phyloP scores from a whole-genome alignment of 345 rosid species.

The Aegle marmelos region DNA sequence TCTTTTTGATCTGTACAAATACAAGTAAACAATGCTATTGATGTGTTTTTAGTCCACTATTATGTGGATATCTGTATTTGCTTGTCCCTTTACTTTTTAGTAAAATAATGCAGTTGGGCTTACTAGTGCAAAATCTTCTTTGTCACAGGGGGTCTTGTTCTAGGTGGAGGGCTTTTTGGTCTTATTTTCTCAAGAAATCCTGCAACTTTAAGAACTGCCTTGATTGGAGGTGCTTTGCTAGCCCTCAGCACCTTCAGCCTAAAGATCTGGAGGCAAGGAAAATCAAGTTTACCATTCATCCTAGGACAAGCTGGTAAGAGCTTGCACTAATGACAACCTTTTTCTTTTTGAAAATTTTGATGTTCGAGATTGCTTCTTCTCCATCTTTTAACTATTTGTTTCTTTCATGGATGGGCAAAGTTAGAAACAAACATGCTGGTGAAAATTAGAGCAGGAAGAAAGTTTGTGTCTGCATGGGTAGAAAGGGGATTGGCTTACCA shows the following conservation, averaged over 20 bases:
- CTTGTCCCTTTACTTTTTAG: background rate
- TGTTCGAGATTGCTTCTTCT: background rate
- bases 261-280: conserved; percentile 86
- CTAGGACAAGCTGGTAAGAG: conserved; percentile 83
- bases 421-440: background rate
- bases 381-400: background rate
- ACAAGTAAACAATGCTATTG: background rate
- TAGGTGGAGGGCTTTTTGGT: conserved; percentile 72
- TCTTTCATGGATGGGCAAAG: background rate
- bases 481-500: too few species aligned
- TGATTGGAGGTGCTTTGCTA: conserved; percentile 78
- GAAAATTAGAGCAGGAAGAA: background rate
- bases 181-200: conserved; percentile 66
- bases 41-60: background rate
- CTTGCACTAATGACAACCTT: background rate
- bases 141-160: conserved; percentile 62
- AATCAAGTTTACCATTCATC: conserved; percentile 84
- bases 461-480: background rate
- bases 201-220: conserved; percentile 45
- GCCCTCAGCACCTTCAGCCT: conserved; percentile 79
- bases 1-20: background rate
- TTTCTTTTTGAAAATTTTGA: background rate
- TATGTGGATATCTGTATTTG: background rate
- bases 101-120: background rate
- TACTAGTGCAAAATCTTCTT: conserved; percentile 5